These are phyloP conservation scores for Earliella scabrosa DNA, from an alignment of 1,284 basidiomycete species.

Conservation along the genomic window DNA sequence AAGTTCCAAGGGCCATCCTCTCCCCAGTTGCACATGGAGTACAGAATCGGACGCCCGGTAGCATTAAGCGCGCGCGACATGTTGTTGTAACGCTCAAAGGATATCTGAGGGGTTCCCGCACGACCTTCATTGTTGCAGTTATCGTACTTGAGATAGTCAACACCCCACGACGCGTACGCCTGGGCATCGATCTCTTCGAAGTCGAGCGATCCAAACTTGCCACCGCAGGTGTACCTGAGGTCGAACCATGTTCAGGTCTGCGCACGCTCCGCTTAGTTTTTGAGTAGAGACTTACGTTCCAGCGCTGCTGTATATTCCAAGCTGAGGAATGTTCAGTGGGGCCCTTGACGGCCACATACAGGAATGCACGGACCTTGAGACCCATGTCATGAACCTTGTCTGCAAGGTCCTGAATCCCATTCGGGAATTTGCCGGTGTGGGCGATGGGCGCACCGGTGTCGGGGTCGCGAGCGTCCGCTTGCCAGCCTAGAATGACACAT, in stretches of 20 bases:
- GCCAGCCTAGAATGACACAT: constrained; percentile 35
- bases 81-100: constrained; percentile 46
- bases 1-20: constrained; percentile 52
- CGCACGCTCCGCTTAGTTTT: background rate
- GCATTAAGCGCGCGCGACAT: constrained; percentile 53
- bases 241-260: too few relatives aligned
- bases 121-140: constrained; percentile 51
- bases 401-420: constrained; percentile 46
- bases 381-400: constrained; percentile 47
- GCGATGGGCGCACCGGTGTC: constrained; percentile 36
- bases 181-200: constrained; percentile 52
- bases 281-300: constrained; percentile 36
- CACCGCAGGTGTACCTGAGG: constrained; percentile 44
- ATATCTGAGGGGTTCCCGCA: constrained; percentile 44
- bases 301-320: constrained; percentile 53
- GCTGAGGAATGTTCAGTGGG: constrained; percentile 25
- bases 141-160: constrained; percentile 49
- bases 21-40: constrained; percentile 54
- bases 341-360: background rate
- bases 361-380: constrained; percentile 38
- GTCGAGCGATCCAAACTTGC: constrained; percentile 48
- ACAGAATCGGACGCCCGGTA: constrained; percentile 51
- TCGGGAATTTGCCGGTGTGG: constrained; percentile 47
- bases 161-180: constrained; percentile 48
- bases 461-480: constrained; percentile 35